These are phyloP conservation scores for Blastomyces emzantsi DNA, from an alignment of 2,329 filamentous ascomycete genomes.

Conservation along the genomic window DNA sequence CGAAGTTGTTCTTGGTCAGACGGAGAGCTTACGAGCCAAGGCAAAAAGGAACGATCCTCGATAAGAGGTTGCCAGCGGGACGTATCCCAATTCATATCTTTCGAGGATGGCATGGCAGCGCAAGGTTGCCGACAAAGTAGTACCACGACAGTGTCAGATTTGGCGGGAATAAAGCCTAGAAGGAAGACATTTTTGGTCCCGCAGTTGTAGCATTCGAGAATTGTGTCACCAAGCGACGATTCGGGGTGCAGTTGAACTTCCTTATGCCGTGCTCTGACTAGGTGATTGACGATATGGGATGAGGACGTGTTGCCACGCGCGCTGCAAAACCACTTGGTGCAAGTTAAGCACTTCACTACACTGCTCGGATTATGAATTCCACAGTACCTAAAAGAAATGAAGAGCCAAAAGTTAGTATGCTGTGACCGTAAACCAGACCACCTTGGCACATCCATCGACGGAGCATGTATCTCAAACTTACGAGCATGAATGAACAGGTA, in stretches of 20 bases:
- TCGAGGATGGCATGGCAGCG: conserved; percentile 86
- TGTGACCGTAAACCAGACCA: conserved; percentile 14
- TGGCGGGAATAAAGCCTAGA: conserved; percentile 94
- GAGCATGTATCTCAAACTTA: conserved; percentile 44
- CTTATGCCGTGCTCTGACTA: conserved; percentile 95
- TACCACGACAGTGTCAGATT: conserved; percentile 96
- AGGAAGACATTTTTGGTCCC: conserved; percentile 99
- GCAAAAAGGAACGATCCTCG: conserved; percentile 87
- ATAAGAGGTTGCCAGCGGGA: conserved; percentile 97
- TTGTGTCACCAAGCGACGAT: conserved; percentile 88
- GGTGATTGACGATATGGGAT: conserved; percentile 96
- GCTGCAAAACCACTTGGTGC: conserved; percentile 99
- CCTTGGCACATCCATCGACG: neutral
- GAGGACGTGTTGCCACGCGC: conserved; percentile 93
- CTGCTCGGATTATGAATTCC: conserved; percentile 93
- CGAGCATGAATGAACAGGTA: conserved; percentile 93
- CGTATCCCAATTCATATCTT: conserved; percentile 99
- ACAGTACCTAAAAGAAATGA: conserved; percentile 59
- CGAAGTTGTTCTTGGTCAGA: conserved; percentile 94
- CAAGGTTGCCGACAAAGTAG: conserved; percentile 94
- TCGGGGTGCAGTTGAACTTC: conserved; percentile 94
- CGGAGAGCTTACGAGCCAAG: conserved; percentile 84
- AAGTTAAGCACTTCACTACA: conserved; percentile 91
- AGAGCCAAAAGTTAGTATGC: conserved; percentile 10
- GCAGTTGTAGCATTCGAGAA: conserved; percentile 98